These are phyloP conservation scores for Histomonas meleagridis DNA, from an alignment of 208 protist genomes.

Conservation along the genomic window DNA sequence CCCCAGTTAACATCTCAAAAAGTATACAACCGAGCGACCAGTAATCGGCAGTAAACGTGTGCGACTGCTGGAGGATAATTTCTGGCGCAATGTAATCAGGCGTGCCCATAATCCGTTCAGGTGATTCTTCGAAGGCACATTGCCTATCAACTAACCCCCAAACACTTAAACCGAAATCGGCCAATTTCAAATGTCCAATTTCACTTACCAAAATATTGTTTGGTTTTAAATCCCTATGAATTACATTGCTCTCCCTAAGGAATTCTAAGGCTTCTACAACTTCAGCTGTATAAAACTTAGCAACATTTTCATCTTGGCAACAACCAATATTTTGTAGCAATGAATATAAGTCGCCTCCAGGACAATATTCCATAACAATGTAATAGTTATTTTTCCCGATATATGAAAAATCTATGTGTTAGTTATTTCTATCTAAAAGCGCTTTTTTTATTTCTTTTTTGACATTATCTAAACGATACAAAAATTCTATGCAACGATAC, in stretches of 20 bases:
- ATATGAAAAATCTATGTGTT: neutral
- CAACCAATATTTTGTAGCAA: neutral
- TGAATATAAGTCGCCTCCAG: constrained; percentile 55
- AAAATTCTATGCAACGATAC: no score
- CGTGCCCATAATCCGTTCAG: neutral
- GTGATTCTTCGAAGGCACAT: neutral
- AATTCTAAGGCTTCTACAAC: neutral
- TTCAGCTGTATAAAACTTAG: neutral
- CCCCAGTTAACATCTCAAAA: neutral
- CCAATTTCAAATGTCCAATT: neutral
- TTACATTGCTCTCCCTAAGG: neutral
- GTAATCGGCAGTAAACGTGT: neutral
- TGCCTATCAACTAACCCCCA: neutral
- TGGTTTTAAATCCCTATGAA: constrained; percentile 26
- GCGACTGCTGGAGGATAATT: neutral
- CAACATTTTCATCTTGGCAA: neutral
- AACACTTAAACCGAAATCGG: neutral
- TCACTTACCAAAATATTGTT: neutral
- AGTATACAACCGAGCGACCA: neutral
- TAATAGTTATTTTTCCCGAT: constrained; percentile 54
- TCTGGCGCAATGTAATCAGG: constrained; percentile 8
- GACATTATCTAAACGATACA: no score
- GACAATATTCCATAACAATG: constrained; percentile 63
- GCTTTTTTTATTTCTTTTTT: no score
- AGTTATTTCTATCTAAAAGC: no score